A percentile compares a stretch with the other conserved stretches of the same genome.
Conservation (phyloP, 306 rosid species). For the Comarum palustre region DNA sequence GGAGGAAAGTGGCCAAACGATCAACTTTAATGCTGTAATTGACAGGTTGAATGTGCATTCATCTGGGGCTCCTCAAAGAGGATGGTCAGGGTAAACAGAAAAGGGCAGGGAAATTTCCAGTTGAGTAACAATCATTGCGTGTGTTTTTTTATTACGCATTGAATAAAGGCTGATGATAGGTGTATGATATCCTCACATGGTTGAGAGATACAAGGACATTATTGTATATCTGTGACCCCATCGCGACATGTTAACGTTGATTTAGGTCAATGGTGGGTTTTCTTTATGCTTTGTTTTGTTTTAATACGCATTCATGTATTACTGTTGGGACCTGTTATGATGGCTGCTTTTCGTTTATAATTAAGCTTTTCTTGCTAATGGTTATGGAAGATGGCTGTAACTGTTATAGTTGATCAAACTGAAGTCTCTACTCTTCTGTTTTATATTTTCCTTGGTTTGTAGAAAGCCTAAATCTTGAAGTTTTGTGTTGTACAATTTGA, state of each 20-base stretch:
- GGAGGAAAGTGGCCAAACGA: constrained; percentile 88
- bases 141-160: constrained; percentile 81
- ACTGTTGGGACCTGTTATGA: not conserved
- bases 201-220: constrained; percentile 19
- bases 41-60: constrained; percentile 75
- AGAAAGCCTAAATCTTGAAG: too few relatives aligned
- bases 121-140: constrained; percentile 54
- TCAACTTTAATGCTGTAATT: constrained; percentile 82
- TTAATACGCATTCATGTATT: not conserved
- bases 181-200: constrained; percentile 35
- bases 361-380: not conserved
- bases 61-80: constrained; percentile 68
- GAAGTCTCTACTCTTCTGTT: not conserved
- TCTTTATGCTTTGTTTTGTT: not conserved
- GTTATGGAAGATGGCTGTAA: not conserved
- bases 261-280: constrained; percentile 1
- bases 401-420: not conserved
- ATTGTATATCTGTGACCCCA: constrained; percentile 25
- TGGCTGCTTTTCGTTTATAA: not conserved
- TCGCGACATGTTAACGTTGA: constrained; percentile 6
- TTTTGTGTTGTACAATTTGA: too few relatives aligned
- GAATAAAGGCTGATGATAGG: constrained; percentile 61
- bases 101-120: not conserved
- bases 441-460: too few relatives aligned
- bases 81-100: constrained; percentile 61